Conservation (phyloP, 306 rosid genomes). For the Arachis stenosperma region DNA sequence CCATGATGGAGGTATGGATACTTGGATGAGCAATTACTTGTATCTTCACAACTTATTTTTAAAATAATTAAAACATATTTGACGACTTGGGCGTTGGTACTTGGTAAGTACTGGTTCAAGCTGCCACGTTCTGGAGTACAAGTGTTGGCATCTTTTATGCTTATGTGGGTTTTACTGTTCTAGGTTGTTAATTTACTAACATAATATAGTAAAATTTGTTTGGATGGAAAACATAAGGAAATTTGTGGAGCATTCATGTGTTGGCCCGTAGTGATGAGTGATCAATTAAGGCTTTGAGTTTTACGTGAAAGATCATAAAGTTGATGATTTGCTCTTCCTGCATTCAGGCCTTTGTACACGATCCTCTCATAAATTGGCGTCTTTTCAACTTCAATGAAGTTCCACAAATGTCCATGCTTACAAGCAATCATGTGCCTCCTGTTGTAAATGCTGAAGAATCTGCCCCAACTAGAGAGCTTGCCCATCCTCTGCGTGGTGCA, state of each 20-base stretch:
- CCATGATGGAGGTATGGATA: constrained; percentile 95
- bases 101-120: neutral
- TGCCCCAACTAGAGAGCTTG: constrained; percentile 70
- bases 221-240: neutral
- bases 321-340: constrained; percentile 35
- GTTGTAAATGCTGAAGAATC: constrained; percentile 81
- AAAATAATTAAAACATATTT: neutral
- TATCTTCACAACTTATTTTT: constrained; percentile 8
- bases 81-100: neutral
- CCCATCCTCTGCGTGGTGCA: constrained; percentile 90
- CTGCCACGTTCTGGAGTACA: neutral
- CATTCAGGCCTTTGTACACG: constrained; percentile 94
- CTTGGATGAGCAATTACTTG: constrained; percentile 3
- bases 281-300: neutral
- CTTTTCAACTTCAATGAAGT: constrained; percentile 98
- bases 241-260: neutral
- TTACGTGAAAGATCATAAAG: neutral
- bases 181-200: constrained; percentile 4
- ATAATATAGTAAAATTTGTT: constrained; percentile 6
- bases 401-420: constrained; percentile 83
- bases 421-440: constrained; percentile 68
- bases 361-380: constrained; percentile 99
- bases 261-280: constrained; percentile 11
- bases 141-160: neutral
- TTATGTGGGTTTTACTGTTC: neutral